Percentiles rank a stretch among this genome's conserved stretches.
Conservation (phyloP, 768 basidiomycete species). For the Steccherinum ochraceum region DNA sequence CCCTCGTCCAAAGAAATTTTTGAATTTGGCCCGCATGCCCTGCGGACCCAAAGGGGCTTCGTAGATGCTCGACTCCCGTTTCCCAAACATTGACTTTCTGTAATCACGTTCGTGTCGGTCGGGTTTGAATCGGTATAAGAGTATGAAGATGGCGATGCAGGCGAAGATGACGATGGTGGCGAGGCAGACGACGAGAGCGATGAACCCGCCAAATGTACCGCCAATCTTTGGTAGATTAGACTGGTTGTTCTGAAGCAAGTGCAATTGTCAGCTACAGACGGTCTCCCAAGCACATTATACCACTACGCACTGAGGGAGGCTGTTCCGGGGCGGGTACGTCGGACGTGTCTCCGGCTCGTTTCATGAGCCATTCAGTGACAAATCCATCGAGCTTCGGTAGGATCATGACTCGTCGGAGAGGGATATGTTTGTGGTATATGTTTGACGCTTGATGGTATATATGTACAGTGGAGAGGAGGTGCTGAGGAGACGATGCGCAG, state of each 20-base stretch:
- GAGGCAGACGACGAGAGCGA: slow-evolving; percentile 52
- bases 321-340: neutral
- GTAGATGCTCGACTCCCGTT: slow-evolving; percentile 12
- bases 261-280: neutral
- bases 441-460: too few species aligned
- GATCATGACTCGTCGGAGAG: too few species aligned
- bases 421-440: too few species aligned
- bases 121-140: slow-evolving; percentile 45
- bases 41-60: slow-evolving; percentile 16
- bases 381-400: too few species aligned
- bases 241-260: neutral
- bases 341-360: neutral
- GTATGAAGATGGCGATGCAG: slow-evolving; percentile 47
- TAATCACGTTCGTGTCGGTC: slow-evolving; percentile 19
- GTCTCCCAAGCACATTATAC: neutral
- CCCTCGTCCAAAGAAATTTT: slow-evolving; percentile 22
- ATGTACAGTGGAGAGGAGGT: too few species aligned
- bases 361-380: too few species aligned
- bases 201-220: slow-evolving; percentile 41
- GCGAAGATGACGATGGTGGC: slow-evolving; percentile 46
- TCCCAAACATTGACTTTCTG: slow-evolving; percentile 15
- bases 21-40: slow-evolving; percentile 23
- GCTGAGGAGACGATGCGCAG: too few species aligned
- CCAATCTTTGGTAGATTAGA: slow-evolving; percentile 16
- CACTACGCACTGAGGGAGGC: neutral